A percentile compares a stretch with the other conserved stretches of the same genome.
Conservation (phyloP, 495 filamentous ascomycete species). For the Hypoxylon fragiforme region DNA sequence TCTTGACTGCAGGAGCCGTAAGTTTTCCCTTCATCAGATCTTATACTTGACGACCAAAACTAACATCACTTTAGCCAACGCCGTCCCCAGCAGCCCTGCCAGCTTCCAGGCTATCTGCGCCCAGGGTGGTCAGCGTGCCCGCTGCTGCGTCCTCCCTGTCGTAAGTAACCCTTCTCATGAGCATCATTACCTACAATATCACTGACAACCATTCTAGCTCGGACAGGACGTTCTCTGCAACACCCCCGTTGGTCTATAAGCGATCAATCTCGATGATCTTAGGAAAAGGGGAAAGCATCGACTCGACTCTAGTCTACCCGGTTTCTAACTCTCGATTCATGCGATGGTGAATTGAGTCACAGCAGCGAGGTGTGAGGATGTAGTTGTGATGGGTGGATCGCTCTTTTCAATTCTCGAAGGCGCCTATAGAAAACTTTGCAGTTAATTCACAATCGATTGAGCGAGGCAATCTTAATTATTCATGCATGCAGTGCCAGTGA, state of each 20-base stretch:
- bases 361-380: constrained; percentile 1
- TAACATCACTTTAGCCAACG: constrained; percentile 23
- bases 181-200: background rate
- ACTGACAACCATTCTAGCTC: constrained; percentile 3
- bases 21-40: constrained; percentile 14
- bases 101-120: constrained; percentile 26
- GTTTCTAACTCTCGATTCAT: background rate
- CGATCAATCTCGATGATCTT: background rate
- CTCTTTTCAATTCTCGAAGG: constrained; percentile 3
- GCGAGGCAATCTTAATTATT: too few species aligned
- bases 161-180: constrained; percentile 23
- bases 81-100: constrained; percentile 11
- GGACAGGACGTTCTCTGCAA: constrained; percentile 34
- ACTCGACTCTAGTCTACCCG: background rate
- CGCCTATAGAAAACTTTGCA: background rate
- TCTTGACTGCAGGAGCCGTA: constrained; percentile 50
- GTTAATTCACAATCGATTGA: too few species aligned
- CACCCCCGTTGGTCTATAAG: constrained; percentile 31
- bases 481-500: too few species aligned
- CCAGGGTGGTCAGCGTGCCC: constrained; percentile 23
- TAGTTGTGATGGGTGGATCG: constrained; percentile 21
- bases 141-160: constrained; percentile 38
- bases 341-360: background rate
- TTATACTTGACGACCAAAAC: background rate
- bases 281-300: background rate